Conservation (phyloP, 805 yeast genomes). For the Diddensiella transvaalensis region DNA sequence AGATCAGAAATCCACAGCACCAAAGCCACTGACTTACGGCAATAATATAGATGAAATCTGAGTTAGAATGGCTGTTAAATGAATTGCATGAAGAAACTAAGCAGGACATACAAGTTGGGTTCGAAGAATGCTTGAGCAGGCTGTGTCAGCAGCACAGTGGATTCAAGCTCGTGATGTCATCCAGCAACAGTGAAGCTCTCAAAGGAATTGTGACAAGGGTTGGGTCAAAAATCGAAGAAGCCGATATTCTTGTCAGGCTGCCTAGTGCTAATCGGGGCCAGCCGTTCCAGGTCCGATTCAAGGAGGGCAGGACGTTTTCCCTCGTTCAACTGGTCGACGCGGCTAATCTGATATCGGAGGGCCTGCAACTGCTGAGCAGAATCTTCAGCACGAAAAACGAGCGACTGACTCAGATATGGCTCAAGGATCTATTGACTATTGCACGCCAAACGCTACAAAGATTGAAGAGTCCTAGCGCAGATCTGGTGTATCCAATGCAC, state of each 20-base stretch:
- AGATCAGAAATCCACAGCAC: background rate
- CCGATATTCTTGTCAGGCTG: conserved; percentile 19
- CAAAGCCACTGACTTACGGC: too few species aligned
- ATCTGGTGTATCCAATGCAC: conserved; percentile 14
- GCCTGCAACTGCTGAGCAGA: conserved; percentile 4
- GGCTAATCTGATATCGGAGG: conserved; percentile 15
- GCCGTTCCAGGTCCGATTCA: conserved; percentile 10
- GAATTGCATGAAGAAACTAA: conserved; percentile 16
- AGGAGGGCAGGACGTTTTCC: conserved; percentile 8
- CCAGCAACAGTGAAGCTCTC: conserved; percentile 22
- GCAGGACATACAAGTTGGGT: conserved; percentile 14
- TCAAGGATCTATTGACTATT: conserved; percentile 2
- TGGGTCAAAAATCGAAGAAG: conserved; percentile 15
- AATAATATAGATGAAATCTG: too few species aligned
- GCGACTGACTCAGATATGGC: background rate
- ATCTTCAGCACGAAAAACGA: background rate
- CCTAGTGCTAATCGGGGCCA: conserved; percentile 15
- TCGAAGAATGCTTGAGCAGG: conserved; percentile 20
- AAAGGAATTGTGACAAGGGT: conserved; percentile 23
- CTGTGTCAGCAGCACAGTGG: conserved; percentile 17
- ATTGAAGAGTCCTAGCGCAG: conserved; percentile 13
- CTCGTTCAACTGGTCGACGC: conserved; percentile 22
- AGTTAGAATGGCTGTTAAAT: conserved; percentile 21
- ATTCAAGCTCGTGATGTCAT: conserved; percentile 24
- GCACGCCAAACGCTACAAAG: conserved; percentile 8